Percentiles rank a stretch among this genome's conserved stretches.
Evolutionary conservation across 768 basidiomycete genomes (phyloP).

Genomic region (Tulasnella sp.): DNA sequence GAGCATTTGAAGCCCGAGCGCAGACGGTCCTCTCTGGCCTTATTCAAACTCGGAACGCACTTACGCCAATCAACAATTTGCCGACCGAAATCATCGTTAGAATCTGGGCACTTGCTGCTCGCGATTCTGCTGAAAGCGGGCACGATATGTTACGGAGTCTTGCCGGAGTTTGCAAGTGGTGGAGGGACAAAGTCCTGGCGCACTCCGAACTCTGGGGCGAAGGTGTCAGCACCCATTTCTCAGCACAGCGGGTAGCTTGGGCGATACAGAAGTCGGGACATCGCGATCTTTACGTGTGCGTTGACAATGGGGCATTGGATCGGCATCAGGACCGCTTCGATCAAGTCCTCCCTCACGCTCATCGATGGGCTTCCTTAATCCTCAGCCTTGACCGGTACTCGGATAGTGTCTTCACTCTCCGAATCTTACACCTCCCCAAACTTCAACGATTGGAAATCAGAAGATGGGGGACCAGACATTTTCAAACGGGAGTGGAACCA

Average conservation of each 20-base stretch:
- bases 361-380: background rate
- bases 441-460: background rate
- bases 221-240: background rate
- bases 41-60: background rate
- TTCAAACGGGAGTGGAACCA: background rate
- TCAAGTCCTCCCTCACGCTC: background rate
- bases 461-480: background rate
- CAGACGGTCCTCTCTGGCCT: background rate
- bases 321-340: background rate
- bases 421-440: background rate
- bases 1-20: background rate
- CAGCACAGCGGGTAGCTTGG: background rate
- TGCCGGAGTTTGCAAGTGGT: constrained; percentile 1
- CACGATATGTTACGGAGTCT: background rate
- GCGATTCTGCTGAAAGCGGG: background rate
- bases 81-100: background rate
- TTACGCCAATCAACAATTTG: constrained; percentile 1
- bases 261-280: background rate
- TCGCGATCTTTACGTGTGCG: background rate
- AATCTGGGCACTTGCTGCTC: background rate
- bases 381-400: background rate
- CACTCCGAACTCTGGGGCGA: constrained; percentile 4
- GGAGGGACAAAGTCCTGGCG: constrained; percentile 1
- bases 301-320: background rate
- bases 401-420: background rate